Conservation (phyloP, 805 yeast genomes). For the Myxozyma monticola region DNA sequence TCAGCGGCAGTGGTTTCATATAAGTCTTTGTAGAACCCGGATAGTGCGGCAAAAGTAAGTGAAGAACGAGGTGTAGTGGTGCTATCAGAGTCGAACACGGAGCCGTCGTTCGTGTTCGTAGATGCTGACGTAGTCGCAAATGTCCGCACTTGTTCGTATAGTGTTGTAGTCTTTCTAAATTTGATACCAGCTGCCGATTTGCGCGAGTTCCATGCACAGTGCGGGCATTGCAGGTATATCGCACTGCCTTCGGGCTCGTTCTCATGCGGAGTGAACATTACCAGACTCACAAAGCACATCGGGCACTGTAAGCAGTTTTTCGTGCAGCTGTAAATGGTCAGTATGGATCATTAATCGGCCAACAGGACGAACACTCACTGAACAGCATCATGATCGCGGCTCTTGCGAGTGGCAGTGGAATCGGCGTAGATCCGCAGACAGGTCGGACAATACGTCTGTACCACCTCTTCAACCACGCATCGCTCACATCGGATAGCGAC, state of each 20-base stretch:
- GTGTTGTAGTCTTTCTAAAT: constrained; percentile 12
- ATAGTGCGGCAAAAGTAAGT: constrained; percentile 1
- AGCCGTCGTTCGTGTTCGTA: no score
- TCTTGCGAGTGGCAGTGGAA: background rate
- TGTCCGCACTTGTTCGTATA: constrained; percentile 15
- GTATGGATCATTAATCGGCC: background rate
- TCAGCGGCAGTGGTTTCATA: constrained; percentile 10
- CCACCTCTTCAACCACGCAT: constrained; percentile 41
- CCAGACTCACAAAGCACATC: constrained; percentile 32
- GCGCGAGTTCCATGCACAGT: constrained; percentile 27
- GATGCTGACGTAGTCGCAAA: no score
- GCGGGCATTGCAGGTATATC: constrained; percentile 22
- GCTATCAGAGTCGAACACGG: no score
- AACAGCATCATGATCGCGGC: no score
- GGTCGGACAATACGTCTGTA: constrained; percentile 40
- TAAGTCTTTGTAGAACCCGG: constrained; percentile 1
- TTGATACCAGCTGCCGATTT: background rate
- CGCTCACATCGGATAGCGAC: constrained; percentile 39
- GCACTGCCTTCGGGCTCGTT: background rate
- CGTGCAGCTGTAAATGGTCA: constrained; percentile 33
- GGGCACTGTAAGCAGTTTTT: constrained; percentile 43
- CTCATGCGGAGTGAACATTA: constrained; percentile 7
- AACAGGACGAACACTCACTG: no score
- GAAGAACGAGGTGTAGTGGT: no score
- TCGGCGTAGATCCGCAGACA: constrained; percentile 38